Conservation (phyloP, 352 stramenopile genomes). For the Aphanomyces astaci region DNA sequence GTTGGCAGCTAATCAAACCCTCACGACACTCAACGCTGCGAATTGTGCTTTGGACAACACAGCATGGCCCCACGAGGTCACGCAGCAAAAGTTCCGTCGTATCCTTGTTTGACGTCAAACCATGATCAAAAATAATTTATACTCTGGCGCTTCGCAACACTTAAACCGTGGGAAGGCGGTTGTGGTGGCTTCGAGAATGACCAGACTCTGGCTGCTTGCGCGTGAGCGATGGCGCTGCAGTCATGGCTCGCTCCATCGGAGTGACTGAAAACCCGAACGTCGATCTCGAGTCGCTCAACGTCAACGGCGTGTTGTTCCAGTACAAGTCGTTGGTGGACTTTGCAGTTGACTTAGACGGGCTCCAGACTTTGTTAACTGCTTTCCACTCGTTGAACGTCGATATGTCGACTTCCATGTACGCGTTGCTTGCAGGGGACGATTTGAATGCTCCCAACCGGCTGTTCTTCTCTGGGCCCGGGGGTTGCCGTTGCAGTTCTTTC, state of each 20-base stretch:
- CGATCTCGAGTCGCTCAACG: not conserved
- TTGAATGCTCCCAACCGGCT: not conserved
- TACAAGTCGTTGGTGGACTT: not conserved
- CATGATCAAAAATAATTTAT: too few species aligned
- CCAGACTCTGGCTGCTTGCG: not conserved
- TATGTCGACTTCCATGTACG: not conserved
- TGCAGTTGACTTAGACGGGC: slow-evolving; percentile 3
- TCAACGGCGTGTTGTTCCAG: slow-evolving; percentile 7
- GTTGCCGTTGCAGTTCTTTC: slow-evolving; percentile 8
- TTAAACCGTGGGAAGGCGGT: not conserved
- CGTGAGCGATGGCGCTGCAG: not conserved
- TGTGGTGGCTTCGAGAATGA: not conserved
- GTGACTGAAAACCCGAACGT: not conserved
- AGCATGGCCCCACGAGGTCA: not conserved
- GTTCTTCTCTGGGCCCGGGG: not conserved
- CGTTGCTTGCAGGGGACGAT: not conserved
- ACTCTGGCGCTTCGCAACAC: too few species aligned
- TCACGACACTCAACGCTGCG: not conserved
- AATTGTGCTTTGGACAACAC: not conserved
- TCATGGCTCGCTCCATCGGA: slow-evolving; percentile 19
- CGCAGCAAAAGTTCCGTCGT: not conserved
- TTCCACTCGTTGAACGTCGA: slow-evolving; percentile 16
- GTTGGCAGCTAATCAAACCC: not conserved
- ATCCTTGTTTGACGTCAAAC: too few species aligned
- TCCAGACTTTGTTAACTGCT: slow-evolving; percentile 8